Evolutionary conservation across 2,329 filamentous ascomycete species (phyloP), one percentile per base, ranked within the genome.

Genomic region (Metarhizium humberi): DNA sequence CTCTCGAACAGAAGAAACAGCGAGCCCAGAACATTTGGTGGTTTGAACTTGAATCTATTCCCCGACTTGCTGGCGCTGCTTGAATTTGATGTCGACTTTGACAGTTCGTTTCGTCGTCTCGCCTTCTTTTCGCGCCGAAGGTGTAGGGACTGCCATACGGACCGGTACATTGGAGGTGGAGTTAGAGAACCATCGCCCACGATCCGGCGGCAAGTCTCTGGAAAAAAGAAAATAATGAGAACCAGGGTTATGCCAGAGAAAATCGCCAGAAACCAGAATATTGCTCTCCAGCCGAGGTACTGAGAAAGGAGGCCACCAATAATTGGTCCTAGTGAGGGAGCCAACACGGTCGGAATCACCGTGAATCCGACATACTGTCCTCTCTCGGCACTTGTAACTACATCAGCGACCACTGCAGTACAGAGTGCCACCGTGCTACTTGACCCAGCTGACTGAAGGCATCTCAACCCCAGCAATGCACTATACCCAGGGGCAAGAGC

Each of bases 261-360:
- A 8, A 85, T 82, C 11, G 75, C 69, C 13, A 86, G 66, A 54
- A 84, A 82, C 81, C 82, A 85, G 61, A 86, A 86, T 32, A 85
- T 80, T 36, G 74, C 71, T 36, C 77, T 71, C 82, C 83, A 86
- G 1, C 80, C 80, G 0, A 83, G 69, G 51, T 75, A 80, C 50
- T 83, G 72, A 4, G 74, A 73, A 2, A 87, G 69, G 0, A 83
- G 58, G 1, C 82, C 84, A 2, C 83, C 82, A 14, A 86, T 71
- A 11, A 85, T 73, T 0, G 85, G 84, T 0, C 80, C 76, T 3
- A 79, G 53, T 0, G 75, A 69, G 4, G 75, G 75, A 0, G 70
- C 78, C 1, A 86, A 63, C 0, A 83, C 73, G 0, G 69, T 64
- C 2, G 75, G 78, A 20, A 75, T 67, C 20, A 73, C 74, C 29